A percentile compares a stretch with the other conserved stretches of the same genome.
Evolutionary conservation across 2,329 filamentous ascomycete genomes (phyloP).

Genomic region (Zarea fungicola): DNA sequence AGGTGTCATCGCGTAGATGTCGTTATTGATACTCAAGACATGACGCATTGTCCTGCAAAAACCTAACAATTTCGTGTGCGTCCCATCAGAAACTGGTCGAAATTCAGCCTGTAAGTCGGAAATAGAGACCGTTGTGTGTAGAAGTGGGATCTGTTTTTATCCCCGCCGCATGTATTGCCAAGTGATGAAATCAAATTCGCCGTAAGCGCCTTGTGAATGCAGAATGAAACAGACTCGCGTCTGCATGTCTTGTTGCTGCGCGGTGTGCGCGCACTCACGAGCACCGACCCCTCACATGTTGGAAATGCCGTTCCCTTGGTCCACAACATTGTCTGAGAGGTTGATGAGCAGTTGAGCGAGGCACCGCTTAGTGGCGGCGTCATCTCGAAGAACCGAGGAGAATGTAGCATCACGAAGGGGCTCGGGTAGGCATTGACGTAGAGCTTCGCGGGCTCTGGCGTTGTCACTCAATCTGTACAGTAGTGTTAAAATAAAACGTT

Average conservation of each 20-base stretch:
- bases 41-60: too few species aligned
- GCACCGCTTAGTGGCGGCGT: conserved; percentile 95
- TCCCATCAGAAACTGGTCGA: too few species aligned
- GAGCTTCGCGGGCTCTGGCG: conserved; percentile 86
- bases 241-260: background rate
- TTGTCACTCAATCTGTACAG: conserved; percentile 79
- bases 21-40: background rate
- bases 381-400: conserved; percentile 90
- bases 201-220: conserved; percentile 8
- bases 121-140: conserved; percentile 8
- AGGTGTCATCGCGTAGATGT: background rate
- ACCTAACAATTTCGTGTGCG: too few species aligned
- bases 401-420: conserved; percentile 98
- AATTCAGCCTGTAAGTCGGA: too few species aligned
- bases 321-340: conserved; percentile 79
- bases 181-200: conserved; percentile 7
- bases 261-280: background rate
- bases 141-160: background rate
- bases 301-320: conserved; percentile 32
- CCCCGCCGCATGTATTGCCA: conserved; percentile 1
- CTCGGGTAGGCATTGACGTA: conserved; percentile 93
- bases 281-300: conserved; percentile 24
- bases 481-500: conserved; percentile 15
- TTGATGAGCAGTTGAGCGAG: conserved; percentile 96
- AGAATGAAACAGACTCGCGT: background rate